Evolutionary conservation across 2,329 filamentous ascomycete species (phyloP).

Genomic region (Chaetomiaceae sp.): DNA sequence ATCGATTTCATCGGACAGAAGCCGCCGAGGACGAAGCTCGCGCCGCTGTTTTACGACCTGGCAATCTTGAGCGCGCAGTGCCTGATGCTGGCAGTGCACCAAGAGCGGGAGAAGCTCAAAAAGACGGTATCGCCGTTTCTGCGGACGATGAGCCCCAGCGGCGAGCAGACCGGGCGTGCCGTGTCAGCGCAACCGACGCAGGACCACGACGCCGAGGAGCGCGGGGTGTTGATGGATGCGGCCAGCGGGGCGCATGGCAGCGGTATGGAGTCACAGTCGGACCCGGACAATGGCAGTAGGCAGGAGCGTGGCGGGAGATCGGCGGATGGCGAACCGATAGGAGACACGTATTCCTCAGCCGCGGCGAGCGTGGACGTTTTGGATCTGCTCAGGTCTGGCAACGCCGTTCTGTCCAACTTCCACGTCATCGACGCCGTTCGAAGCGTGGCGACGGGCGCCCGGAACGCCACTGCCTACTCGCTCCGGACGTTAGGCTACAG

Average conservation of each 20-base stretch:
- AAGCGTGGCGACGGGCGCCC: slow-evolving; percentile 41
- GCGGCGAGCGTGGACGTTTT: slow-evolving; percentile 35
- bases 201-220: slow-evolving; percentile 52
- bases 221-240: slow-evolving; percentile 40
- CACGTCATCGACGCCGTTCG: slow-evolving; percentile 46
- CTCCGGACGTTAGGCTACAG: slow-evolving; percentile 50
- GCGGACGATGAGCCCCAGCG: slow-evolving; percentile 4
- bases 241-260: slow-evolving; percentile 32
- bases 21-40: slow-evolving; percentile 50
- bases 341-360: slow-evolving; percentile 20
- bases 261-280: slow-evolving; percentile 42
- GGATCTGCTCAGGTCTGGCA: slow-evolving; percentile 49
- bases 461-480: slow-evolving; percentile 44
- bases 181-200: slow-evolving; percentile 30
- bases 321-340: slow-evolving; percentile 16
- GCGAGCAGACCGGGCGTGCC: slow-evolving; percentile 7
- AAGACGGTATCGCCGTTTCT: slow-evolving; percentile 35
- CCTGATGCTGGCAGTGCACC: slow-evolving; percentile 57
- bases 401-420: slow-evolving; percentile 48
- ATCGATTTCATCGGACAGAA: slow-evolving; percentile 64
- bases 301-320: background rate
- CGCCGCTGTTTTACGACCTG: slow-evolving; percentile 51
- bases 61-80: slow-evolving; percentile 53
- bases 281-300: slow-evolving; percentile 27
- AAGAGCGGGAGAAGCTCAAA: slow-evolving; percentile 52